These are phyloP conservation scores for Phoma sp. DNA, from an alignment of 2,329 filamentous ascomycete genomes.

Conservation along the genomic window DNA sequence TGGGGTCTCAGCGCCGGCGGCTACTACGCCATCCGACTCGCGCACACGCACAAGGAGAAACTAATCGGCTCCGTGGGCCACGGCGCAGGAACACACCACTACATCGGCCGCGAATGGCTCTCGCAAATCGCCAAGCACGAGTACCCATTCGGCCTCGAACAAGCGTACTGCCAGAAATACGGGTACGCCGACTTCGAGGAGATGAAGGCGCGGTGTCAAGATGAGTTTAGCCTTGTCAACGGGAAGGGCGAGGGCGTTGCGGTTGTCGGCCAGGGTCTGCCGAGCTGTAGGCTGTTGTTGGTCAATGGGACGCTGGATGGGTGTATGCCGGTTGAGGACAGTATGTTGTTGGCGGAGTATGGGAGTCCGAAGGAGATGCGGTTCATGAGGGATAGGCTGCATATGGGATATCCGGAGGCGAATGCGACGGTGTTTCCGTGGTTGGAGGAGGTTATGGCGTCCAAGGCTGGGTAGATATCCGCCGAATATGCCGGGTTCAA, in stretches of 20 bases:
- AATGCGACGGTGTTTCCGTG: conserved; percentile 41
- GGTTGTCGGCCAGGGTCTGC: conserved; percentile 45
- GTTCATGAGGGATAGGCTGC: conserved; percentile 52
- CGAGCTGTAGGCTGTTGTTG: conserved; percentile 59
- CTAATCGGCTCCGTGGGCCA: conserved; percentile 60
- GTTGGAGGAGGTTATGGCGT: conserved; percentile 41
- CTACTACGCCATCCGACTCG: conserved; percentile 64
- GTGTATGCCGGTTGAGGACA: conserved; percentile 68
- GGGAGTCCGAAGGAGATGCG: conserved; percentile 61
- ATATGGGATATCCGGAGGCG: conserved; percentile 56
- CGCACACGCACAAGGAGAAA: conserved; percentile 61
- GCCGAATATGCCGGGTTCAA: no score
- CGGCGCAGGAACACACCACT: conserved; percentile 65
- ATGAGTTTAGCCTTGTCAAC: conserved; percentile 61
- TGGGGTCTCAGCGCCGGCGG: conserved; percentile 67
- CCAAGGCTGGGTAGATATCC: background rate
- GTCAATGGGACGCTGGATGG: conserved; percentile 66
- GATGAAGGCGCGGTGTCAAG: conserved; percentile 57
- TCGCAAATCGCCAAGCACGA: conserved; percentile 61
- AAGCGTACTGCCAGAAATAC: conserved; percentile 58
- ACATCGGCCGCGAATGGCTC: conserved; percentile 64
- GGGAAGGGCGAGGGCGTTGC: conserved; percentile 59
- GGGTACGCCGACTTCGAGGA: conserved; percentile 45
- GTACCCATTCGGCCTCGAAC: conserved; percentile 65
- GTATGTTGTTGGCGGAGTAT: conserved; percentile 60